These are phyloP conservation scores for Escallonia rubra DNA, from an alignment of 129 eudicot species.

Conservation along the genomic window DNA sequence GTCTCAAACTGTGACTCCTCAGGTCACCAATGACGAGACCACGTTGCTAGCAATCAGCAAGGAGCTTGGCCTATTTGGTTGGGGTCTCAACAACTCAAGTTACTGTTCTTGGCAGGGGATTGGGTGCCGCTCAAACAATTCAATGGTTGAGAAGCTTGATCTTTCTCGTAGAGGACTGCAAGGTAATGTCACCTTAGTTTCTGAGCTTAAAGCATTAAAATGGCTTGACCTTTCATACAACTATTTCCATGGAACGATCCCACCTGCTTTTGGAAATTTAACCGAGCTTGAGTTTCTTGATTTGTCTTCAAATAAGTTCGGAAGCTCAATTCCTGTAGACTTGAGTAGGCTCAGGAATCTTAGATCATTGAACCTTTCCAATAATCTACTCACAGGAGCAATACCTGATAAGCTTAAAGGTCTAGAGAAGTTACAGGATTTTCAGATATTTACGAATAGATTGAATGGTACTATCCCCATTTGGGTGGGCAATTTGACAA, in stretches of 20 bases:
- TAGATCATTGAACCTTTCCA: conserved; percentile 68
- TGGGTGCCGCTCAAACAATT: conserved; percentile 50
- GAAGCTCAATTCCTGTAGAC: conserved; percentile 56
- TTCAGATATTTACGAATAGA: conserved; percentile 58
- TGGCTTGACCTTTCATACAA: conserved; percentile 87
- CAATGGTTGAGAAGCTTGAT: conserved; percentile 71
- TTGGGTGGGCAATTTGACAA: conserved; percentile 83
- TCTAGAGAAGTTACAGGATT: conserved; percentile 60
- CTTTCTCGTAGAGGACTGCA: conserved; percentile 71
- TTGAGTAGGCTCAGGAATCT: conserved; percentile 60
- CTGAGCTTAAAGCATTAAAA: conserved; percentile 71
- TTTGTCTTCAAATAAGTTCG: conserved; percentile 82
- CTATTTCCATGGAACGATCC: conserved; percentile 73
- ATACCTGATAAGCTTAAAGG: conserved; percentile 79
- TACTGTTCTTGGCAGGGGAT: conserved; percentile 82
- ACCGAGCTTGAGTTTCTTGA: conserved; percentile 92
- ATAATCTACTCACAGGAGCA: conserved; percentile 57
- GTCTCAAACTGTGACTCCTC: conserved; percentile 41
- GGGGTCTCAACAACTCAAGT: conserved; percentile 67
- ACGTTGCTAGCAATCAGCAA: conserved; percentile 52
- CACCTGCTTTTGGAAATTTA: conserved; percentile 59
- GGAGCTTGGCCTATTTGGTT: conserved; percentile 57
- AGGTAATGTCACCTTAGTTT: conserved; percentile 82
- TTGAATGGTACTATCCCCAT: conserved; percentile 76
- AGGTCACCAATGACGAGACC: conserved; percentile 29